phyloP scores from a whole-genome alignment of 2,329 filamentous ascomycete species.

The Xylaria sp. region DNA sequence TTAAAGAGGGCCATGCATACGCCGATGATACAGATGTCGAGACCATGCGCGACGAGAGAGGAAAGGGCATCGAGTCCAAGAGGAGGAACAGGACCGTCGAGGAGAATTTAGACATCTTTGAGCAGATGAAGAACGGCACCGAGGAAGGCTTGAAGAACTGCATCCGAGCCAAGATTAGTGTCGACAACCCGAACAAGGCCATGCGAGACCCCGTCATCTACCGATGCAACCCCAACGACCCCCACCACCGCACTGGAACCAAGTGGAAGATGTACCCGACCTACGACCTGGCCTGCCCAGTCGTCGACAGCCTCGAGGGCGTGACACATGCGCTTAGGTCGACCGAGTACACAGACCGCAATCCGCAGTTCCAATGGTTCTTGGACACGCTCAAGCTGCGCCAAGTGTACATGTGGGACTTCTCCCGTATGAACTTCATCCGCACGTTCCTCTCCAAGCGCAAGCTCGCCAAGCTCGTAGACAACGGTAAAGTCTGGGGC shows the following conservation, averaged over 20 bases:
- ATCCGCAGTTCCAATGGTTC: conserved; percentile 90
- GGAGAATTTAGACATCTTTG: conserved; percentile 86
- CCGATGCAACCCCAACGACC: conserved; percentile 78
- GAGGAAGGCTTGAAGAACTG: conserved; percentile 85
- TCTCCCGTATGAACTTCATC: conserved; percentile 86
- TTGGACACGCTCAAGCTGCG: conserved; percentile 77
- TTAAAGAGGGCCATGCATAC: conserved; percentile 89
- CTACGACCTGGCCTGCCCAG: conserved; percentile 87
- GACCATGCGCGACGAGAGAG: conserved; percentile 85
- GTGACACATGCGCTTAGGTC: conserved; percentile 86
- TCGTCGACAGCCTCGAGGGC: conserved; percentile 83
- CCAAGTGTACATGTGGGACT: conserved; percentile 86
- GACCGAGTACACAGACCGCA: conserved; percentile 88
- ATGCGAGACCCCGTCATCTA: conserved; percentile 98
- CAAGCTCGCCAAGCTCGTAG: conserved; percentile 86
- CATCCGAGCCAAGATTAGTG: conserved; percentile 93
- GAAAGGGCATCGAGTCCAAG: conserved; percentile 83
- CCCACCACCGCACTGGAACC: conserved; percentile 81
- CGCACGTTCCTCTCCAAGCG: conserved; percentile 85
- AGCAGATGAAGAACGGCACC: conserved; percentile 91
- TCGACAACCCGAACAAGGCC: conserved; percentile 93
- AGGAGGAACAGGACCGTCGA: conserved; percentile 82
- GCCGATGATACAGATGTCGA: conserved; percentile 94
- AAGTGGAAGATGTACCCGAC: conserved; percentile 89
- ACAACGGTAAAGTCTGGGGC: conserved; percentile 79